A percentile compares a stretch with the other conserved stretches of the same genome.
phyloP scores from a whole-genome alignment of 495 filamentous ascomycete species.

The Lophiotrema nucula region DNA sequence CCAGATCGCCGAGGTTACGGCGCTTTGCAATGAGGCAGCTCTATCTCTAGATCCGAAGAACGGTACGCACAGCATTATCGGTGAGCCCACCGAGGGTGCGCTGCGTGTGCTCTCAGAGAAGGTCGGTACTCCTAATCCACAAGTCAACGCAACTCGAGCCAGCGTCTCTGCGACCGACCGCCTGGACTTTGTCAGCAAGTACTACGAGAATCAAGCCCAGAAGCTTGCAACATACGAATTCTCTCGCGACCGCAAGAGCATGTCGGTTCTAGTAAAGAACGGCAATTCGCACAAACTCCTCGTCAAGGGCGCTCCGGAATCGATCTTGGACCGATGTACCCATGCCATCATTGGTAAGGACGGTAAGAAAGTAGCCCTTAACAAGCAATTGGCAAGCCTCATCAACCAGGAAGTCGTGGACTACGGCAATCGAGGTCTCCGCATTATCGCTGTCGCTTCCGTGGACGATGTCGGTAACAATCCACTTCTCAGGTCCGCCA shows the following conservation, averaged over 20 bases:
- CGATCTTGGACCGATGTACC: conserved; percentile 87
- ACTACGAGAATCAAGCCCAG: conserved; percentile 74
- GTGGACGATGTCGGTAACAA: conserved; percentile 70
- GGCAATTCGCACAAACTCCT: conserved; percentile 72
- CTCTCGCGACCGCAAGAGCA: conserved; percentile 96
- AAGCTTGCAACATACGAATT: conserved; percentile 92
- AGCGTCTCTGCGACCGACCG: conserved; percentile 54
- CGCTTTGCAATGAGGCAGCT: conserved; percentile 84
- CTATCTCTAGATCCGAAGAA: conserved; percentile 78
- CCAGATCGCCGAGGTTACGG: conserved; percentile 82
- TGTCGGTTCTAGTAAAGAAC: conserved; percentile 87
- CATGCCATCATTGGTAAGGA: conserved; percentile 70
- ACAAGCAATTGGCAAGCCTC: conserved; percentile 62
- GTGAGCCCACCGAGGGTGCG: conserved; percentile 95
- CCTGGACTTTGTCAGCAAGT: conserved; percentile 75
- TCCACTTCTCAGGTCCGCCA: conserved; percentile 68
- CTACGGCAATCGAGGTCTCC: conserved; percentile 87
- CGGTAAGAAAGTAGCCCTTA: conserved; percentile 70
- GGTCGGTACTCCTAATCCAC: conserved; percentile 68
- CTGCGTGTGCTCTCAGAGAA: conserved; percentile 91
- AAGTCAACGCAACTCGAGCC: conserved; percentile 55
- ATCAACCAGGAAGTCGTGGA: conserved; percentile 77
- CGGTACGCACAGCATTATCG: conserved; percentile 75
- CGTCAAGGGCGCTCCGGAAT: conserved; percentile 96
- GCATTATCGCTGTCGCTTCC: conserved; percentile 89